These are phyloP conservation scores for Zymoseptoria crescenta DNA, from an alignment of 2,329 filamentous ascomycete species.

Conservation along the genomic window DNA sequence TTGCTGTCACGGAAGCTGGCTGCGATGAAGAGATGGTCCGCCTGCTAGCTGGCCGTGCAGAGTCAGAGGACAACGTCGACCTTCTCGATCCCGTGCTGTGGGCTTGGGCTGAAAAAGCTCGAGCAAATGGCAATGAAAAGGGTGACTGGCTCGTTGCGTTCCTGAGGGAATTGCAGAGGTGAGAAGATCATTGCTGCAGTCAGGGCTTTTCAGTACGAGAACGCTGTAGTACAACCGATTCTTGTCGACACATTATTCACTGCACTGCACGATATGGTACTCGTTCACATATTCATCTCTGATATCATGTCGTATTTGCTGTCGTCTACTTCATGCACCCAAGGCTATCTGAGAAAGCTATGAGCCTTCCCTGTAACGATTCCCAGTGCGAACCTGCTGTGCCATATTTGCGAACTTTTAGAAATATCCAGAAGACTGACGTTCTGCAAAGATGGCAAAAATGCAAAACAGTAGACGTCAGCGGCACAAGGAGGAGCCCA, in stretches of 20 bases:
- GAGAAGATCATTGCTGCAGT: neutral
- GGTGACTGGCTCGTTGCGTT: constrained; percentile 25
- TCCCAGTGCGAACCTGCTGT: too few relatives aligned
- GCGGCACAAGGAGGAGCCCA: neutral
- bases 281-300: neutral
- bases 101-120: constrained; percentile 28
- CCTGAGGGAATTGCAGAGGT: constrained; percentile 14
- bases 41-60: constrained; percentile 8
- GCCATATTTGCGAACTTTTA: neutral
- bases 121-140: constrained; percentile 16
- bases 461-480: neutral
- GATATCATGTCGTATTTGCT: neutral
- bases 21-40: constrained; percentile 24
- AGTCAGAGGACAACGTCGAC: constrained; percentile 18
- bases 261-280: too few relatives aligned
- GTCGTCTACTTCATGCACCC: neutral
- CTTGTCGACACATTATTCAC: too few relatives aligned
- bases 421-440: neutral
- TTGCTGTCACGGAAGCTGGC: constrained; percentile 26
- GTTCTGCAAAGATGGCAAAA: neutral
- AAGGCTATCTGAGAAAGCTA: neutral
- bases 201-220: neutral
- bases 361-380: neutral
- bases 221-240: too few relatives aligned
- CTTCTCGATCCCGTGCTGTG: constrained; percentile 28